Conservation (phyloP, 805 yeast genomes). For the Kodamaea neixiangensis region DNA sequence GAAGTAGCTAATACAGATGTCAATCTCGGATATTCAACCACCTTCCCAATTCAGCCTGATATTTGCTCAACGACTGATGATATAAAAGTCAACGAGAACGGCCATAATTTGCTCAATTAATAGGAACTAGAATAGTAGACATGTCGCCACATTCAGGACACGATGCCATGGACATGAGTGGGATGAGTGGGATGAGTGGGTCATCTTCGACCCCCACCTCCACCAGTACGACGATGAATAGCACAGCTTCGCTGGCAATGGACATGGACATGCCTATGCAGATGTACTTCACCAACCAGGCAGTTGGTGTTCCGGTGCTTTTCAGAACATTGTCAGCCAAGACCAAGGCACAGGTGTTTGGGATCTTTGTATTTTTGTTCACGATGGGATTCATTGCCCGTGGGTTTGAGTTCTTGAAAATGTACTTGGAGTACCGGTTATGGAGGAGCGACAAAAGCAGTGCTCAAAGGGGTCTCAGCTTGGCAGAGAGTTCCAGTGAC, state of each 20-base stretch:
- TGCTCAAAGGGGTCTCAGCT: slow-evolving; percentile 13
- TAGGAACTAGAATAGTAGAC: background rate
- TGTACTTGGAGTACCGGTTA: slow-evolving; percentile 68
- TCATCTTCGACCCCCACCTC: background rate
- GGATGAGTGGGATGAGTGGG: background rate
- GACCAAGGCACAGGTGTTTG: slow-evolving; percentile 65
- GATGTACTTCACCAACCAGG: slow-evolving; percentile 54
- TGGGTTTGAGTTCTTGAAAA: slow-evolving; percentile 57
- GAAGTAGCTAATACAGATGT: background rate
- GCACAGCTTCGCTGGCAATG: slow-evolving; percentile 15
- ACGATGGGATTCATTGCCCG: slow-evolving; percentile 59
- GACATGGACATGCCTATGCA: slow-evolving; percentile 50
- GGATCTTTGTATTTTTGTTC: slow-evolving; percentile 65
- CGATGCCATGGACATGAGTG: background rate
- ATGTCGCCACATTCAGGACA: slow-evolving; percentile 3
- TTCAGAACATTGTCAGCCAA: slow-evolving; percentile 57
- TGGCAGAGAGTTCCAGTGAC: background rate
- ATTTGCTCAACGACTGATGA: background rate
- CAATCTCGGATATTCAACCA: background rate
- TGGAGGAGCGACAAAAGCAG: slow-evolving; percentile 45
- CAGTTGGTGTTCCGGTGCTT: slow-evolving; percentile 59
- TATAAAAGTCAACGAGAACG: background rate
- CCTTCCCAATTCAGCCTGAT: background rate
- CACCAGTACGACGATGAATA: background rate
- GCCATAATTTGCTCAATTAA: background rate